Percentiles rank a stretch among this genome's conserved stretches.
Evolutionary conservation across 2,329 filamentous ascomycete genomes (phyloP).

Genomic region (Lecanicillium sp.): DNA sequence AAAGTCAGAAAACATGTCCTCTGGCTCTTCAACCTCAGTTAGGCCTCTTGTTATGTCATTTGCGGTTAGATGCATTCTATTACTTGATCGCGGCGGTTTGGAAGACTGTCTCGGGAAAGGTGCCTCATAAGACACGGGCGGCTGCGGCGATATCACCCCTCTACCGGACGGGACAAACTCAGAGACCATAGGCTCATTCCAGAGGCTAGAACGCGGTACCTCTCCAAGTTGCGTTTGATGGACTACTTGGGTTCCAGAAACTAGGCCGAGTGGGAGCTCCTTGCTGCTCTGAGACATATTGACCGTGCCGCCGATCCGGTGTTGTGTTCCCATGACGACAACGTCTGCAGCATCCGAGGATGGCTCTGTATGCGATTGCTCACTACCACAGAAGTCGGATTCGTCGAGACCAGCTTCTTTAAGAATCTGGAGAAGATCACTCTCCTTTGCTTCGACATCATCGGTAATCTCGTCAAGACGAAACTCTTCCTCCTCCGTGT

Average conservation of each 20-base stretch:
- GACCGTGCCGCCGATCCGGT: constrained; percentile 18
- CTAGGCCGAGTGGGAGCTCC: constrained; percentile 21
- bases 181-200: constrained; percentile 12
- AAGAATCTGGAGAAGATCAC: constrained; percentile 31
- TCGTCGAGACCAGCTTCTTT: constrained; percentile 38
- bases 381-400: constrained; percentile 26
- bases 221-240: constrained; percentile 41
- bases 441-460: constrained; percentile 35
- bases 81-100: background rate
- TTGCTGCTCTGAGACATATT: constrained; percentile 25
- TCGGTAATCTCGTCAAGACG: constrained; percentile 40
- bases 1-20: constrained; percentile 21
- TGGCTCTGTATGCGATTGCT: constrained; percentile 8
- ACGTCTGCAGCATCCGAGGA: constrained; percentile 12
- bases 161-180: background rate
- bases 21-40: constrained; percentile 1
- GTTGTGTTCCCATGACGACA: constrained; percentile 39
- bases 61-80: background rate
- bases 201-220: constrained; percentile 14
- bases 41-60: no score
- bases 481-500: constrained; percentile 44
- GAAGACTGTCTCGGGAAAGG: constrained; percentile 3
- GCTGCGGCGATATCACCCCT: background rate
- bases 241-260: constrained; percentile 38
- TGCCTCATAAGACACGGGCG: constrained; percentile 1